Conservation (phyloP, 306 rosid genomes). For the Vigna hirtella region DNA sequence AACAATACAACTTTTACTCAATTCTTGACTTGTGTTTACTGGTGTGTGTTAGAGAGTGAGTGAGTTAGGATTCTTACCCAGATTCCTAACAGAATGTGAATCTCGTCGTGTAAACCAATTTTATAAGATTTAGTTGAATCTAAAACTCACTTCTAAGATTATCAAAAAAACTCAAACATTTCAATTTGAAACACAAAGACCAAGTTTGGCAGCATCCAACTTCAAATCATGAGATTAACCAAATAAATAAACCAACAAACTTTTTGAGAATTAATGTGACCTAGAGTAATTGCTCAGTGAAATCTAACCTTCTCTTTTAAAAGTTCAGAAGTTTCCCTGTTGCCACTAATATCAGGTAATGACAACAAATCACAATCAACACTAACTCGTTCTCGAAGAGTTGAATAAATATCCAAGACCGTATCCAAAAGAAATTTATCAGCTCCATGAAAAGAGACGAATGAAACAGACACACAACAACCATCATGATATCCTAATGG, state of each 20-base stretch:
- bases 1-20: too few relatives aligned
- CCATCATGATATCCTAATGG: slow-evolving; percentile 74
- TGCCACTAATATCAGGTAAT: slow-evolving; percentile 61
- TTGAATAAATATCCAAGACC: slow-evolving; percentile 72
- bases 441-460: slow-evolving; percentile 69
- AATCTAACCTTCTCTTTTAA: slow-evolving; percentile 80
- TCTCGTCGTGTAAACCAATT: too few relatives aligned
- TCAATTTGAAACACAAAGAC: background rate
- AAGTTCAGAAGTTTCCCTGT: slow-evolving; percentile 77
- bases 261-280: background rate
- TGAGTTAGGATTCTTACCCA: too few relatives aligned
- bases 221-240: background rate
- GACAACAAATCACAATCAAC: slow-evolving; percentile 48
- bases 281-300: background rate
- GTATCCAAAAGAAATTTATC: slow-evolving; percentile 93
- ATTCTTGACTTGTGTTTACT: too few relatives aligned
- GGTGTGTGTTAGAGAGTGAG: too few relatives aligned
- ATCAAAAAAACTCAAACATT: background rate
- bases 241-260: slow-evolving; percentile 1
- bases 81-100: too few relatives aligned
- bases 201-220: background rate
- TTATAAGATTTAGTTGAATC: too few relatives aligned
- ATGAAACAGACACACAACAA: slow-evolving; percentile 74
- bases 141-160: too few relatives aligned
- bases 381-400: slow-evolving; percentile 68